Evolutionary conservation across 2,329 filamentous ascomycete genomes (phyloP), one percentile per base, ranked within the genome.

Genomic region (Penicillium sp.): DNA sequence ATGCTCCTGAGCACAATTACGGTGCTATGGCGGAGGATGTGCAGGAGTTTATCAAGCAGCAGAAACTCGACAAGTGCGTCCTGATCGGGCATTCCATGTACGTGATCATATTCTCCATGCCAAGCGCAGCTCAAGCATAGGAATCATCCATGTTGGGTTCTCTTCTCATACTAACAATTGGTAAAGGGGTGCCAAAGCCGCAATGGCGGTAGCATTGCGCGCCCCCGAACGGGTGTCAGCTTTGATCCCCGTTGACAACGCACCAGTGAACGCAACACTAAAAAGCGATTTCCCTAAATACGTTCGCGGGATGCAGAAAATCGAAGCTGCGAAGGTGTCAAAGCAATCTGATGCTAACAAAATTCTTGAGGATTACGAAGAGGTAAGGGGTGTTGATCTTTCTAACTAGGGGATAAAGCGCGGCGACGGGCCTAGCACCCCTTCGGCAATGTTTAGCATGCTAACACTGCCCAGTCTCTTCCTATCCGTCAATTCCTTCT

Each of bases 81-180:
- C 78, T 97, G 29, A 94, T 97, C 68, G 93, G 93, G 0, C 94
- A 97, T 77, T 96, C 91, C 1, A 97, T 97, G 93, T 90, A 75
- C 68, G 83, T 67, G 27, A 41, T 35, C 23, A 5, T 17, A 17
- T 25, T 49, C 15, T 13, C 15, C 0, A 19, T 19, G 15, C 3
- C 17, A n/a, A 53, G 10, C 2, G 12, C 23, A 49, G n/a, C 10
- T 1, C 9, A 6, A 5, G 21, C 48, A 36, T 4, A 17, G 8
- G n/a, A 41, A 29, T n/a, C 25, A 15, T 9, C 5, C 4, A 10
- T 15, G 19, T 31, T 21, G 7, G 13, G 12, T 29, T 9, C 21
- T 29, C 10, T 19, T 47, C 8, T 15, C 10, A 27, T 31, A 43
- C 58, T 63, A 23, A 62, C 31, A n/a, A 48, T 41, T 44, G 7